These are phyloP conservation scores for Alternaria consortialis DNA, from an alignment of 2,329 filamentous ascomycete species.

Conservation along the genomic window DNA sequence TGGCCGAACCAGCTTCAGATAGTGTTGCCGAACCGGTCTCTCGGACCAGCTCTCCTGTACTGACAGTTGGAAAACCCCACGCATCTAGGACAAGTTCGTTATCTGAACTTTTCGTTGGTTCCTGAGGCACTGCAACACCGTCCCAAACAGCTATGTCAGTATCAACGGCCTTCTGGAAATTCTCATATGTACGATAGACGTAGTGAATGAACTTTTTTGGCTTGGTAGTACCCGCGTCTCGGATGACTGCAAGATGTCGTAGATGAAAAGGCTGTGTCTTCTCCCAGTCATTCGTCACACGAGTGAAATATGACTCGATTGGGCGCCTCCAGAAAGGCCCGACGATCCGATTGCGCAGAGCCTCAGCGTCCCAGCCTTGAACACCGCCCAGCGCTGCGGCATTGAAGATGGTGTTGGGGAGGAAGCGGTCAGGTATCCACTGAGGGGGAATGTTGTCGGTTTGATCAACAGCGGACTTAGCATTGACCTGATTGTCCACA, in stretches of 20 bases:
- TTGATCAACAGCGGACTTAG: slow-evolving; percentile 25
- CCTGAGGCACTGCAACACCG: slow-evolving; percentile 53
- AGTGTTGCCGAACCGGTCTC: slow-evolving; percentile 39
- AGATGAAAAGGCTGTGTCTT: slow-evolving; percentile 66
- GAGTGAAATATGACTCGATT: slow-evolving; percentile 61
- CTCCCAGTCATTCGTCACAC: slow-evolving; percentile 65
- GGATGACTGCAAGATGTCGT: slow-evolving; percentile 64
- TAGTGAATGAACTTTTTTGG: slow-evolving; percentile 59
- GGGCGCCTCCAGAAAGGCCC: slow-evolving; percentile 65
- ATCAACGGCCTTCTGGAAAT: slow-evolving; percentile 64
- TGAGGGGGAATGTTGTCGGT: slow-evolving; percentile 54
- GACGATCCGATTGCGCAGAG: slow-evolving; percentile 51
- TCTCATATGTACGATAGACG: slow-evolving; percentile 62
- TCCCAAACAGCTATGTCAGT: slow-evolving; percentile 62
- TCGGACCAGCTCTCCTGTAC: slow-evolving; percentile 29
- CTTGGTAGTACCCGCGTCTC: slow-evolving; percentile 60
- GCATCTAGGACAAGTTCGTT: slow-evolving; percentile 25
- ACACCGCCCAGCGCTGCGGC: slow-evolving; percentile 58
- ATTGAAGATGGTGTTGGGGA: slow-evolving; percentile 63
- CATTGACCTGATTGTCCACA: slow-evolving; percentile 29
- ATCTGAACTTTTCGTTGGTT: slow-evolving; percentile 21
- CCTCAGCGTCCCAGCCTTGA: slow-evolving; percentile 60
- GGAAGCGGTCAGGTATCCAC: slow-evolving; percentile 64
- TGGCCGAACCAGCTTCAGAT: slow-evolving; percentile 32
- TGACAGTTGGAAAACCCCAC: slow-evolving; percentile 42